A percentile compares a stretch with the other conserved stretches of the same genome.
phyloP scores from a whole-genome alignment of 768 basidiomycete genomes.

The Boletus patriciae region DNA sequence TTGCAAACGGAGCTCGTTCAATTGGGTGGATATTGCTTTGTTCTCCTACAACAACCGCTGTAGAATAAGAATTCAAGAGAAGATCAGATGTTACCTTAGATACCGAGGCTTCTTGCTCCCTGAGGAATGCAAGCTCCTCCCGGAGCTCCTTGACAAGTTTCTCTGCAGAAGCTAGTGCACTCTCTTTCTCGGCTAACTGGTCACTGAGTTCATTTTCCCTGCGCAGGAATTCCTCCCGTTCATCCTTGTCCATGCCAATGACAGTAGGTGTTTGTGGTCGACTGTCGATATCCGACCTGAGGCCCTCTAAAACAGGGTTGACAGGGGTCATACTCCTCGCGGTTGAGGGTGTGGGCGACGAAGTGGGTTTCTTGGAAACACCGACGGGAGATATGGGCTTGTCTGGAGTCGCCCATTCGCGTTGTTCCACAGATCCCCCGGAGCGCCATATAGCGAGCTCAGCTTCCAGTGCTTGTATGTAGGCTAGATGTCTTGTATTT shows the following conservation, averaged over 20 bases:
- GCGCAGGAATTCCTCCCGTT: conserved; percentile 94
- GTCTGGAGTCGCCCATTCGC: conserved; percentile 75
- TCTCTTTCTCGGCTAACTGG: conserved; percentile 88
- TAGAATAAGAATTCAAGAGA: conserved; percentile 5
- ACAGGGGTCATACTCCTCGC: conserved; percentile 73
- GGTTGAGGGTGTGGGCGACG: conserved; percentile 66
- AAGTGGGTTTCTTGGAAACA: conserved; percentile 46
- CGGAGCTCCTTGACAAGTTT: conserved; percentile 85
- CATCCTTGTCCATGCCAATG: conserved; percentile 88
- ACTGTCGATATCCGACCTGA: conserved; percentile 72
- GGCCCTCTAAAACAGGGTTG: conserved; percentile 68
- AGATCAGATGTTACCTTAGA: conserved; percentile 56
- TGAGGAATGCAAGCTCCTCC: conserved; percentile 87
- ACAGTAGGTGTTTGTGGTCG: conserved; percentile 92
- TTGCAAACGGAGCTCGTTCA: conserved; percentile 90
- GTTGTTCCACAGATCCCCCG: conserved; percentile 80
- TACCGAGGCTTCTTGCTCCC: conserved; percentile 81
- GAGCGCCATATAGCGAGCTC: conserved; percentile 88
- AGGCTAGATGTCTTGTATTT: conserved; percentile 78
- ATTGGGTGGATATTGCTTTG: conserved; percentile 88
- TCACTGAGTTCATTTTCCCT: conserved; percentile 97
- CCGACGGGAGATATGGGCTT: conserved; percentile 49
- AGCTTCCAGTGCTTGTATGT: conserved; percentile 87
- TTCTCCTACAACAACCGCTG: conserved; percentile 65
- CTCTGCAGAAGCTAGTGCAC: conserved; percentile 72